Evolutionary conservation across 2,329 filamentous ascomycete species (phyloP), one percentile per base, ranked within the genome.

Genomic region (Cryphonectria parasitica): DNA sequence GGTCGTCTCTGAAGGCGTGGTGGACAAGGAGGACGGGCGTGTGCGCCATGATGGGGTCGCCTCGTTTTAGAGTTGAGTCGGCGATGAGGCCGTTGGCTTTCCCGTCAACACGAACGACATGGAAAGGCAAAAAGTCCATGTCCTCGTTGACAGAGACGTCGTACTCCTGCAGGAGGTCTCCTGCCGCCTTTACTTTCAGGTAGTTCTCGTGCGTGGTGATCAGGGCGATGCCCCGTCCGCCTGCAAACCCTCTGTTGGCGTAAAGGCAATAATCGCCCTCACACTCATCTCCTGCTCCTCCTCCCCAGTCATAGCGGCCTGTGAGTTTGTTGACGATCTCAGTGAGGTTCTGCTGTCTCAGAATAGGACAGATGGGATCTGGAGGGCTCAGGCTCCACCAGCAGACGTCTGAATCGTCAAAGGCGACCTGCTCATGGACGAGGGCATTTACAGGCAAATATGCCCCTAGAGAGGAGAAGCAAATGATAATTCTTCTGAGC

Each of bases 71-170:
- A 5, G 75, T 76, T 15, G 78, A 70, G 69, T 78, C 79, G 25
- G 81, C 81, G 15, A 82, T 70, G 43, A 82, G 71, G 0, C 81
- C 82, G 2, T 75, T 69, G 0, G 80, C 81, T 58, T 82, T 82
- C 1, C 79, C 79, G 0, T 76, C 73, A 1, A 82, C 72, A 2
- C 79, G 70, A 7, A 73, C 74, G 1, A 69, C 71, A 56, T 78
- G 74, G 60, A 77, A 82, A 0, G 79, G 76, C 1, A 72, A 71
- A 3, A 77, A 71, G n/a, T 71, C 54, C 25, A 79, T 71, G 7
- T 74, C 75, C 2, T 69, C 73, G 60, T 77, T 74, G 64, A 77
- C 81, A 0, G 79, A 75, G 1, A 74, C 71, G 1, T 78, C 70
- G 41, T 68, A 54, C 15, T 67, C 56, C 3, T 71, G 64, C 15